phyloP scores from a whole-genome alignment of 2,329 filamentous ascomycete genomes.

The Pseudogymnoascus sp. region DNA sequence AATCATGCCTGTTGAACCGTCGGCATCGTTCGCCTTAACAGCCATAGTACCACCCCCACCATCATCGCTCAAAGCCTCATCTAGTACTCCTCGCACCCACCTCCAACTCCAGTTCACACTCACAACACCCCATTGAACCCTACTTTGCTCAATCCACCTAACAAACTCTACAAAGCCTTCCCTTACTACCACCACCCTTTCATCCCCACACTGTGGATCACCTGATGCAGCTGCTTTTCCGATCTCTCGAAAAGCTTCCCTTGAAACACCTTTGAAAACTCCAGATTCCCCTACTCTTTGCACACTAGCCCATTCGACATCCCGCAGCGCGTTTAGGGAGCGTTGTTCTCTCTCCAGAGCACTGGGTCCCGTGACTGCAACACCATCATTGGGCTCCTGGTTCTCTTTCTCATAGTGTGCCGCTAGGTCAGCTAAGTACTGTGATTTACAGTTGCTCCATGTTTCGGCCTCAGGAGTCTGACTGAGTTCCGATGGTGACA shows the following conservation, averaged over 20 bases:
- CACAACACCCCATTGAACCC: not conserved
- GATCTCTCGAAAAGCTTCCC: slow-evolving; percentile 13
- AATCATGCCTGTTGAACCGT: not conserved
- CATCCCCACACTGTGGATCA: not conserved
- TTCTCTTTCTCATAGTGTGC: slow-evolving; percentile 14
- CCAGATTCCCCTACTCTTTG: slow-evolving; percentile 18
- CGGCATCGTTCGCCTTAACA: not conserved
- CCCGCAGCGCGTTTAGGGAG: slow-evolving; percentile 16
- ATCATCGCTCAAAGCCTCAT: slow-evolving; percentile 9
- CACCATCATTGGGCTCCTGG: not conserved
- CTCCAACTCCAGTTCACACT: slow-evolving; percentile 15
- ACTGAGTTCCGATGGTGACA: slow-evolving; percentile 11
- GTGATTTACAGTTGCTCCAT: slow-evolving; percentile 13
- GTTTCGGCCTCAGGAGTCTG: slow-evolving; percentile 10
- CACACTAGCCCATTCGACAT: slow-evolving; percentile 22
- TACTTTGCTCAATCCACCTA: not conserved
- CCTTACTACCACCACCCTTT: not conserved
- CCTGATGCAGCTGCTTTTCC: slow-evolving; percentile 14
- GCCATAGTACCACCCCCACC: no score
- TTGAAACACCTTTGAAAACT: slow-evolving; percentile 20
- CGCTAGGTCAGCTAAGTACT: slow-evolving; percentile 19
- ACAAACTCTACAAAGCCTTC: not conserved
- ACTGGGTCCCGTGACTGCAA: not conserved
- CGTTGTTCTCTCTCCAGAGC: slow-evolving; percentile 16
- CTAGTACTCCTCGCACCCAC: slow-evolving; percentile 17